Evolutionary conservation across 768 basidiomycete species (phyloP), one percentile per base, ranked within the genome.

Genomic region (Psilocybe sp.): DNA sequence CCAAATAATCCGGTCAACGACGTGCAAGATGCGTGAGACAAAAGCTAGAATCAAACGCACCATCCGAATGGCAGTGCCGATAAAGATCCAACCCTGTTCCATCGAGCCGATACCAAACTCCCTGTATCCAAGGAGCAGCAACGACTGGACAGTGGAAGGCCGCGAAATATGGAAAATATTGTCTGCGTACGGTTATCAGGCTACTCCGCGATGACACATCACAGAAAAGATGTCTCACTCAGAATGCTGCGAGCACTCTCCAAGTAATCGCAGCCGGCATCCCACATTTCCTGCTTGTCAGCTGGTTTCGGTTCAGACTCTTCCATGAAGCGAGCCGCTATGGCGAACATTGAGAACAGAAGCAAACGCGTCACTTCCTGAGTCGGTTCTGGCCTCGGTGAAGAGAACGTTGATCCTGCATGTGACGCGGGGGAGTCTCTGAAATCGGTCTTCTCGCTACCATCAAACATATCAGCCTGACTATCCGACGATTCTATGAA

Each of bases 31-130:
- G 37, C 42, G 46, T 37, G 45, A 13, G 37, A 11, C 18, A 19
- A 20, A 20, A 3, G 7, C 7, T 34, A 28, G 37, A 40, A n/a
- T n/a, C n/a, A 20, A 9, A 40, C 33, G 15, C 42, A 67, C 66
- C 64, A 67, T 68, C 40, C 69, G 60, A 40, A 67, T 67, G 40
- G 49, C 50, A 66, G 40, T 49, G 85, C 88, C 88, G 54, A 85
- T 81, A 59, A 86, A 89, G 41, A 90, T 74, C 92, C 92, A 95
- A 1, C 87, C 89, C 62, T 89, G 85, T 52, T 89, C 86, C 86
- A 91, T 90, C 12, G 69, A 75, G 60, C 89, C 76, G 33, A 91
- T 85, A 12, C 93, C 93, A 62, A 92, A 87, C 69, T 94, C 91
- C 5, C 91, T 79, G 62, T 89, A 82, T 1, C 89, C 89, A 11